Conservation (phyloP, 495 filamentous ascomycete genomes). For the Penicillium coprophilum region DNA sequence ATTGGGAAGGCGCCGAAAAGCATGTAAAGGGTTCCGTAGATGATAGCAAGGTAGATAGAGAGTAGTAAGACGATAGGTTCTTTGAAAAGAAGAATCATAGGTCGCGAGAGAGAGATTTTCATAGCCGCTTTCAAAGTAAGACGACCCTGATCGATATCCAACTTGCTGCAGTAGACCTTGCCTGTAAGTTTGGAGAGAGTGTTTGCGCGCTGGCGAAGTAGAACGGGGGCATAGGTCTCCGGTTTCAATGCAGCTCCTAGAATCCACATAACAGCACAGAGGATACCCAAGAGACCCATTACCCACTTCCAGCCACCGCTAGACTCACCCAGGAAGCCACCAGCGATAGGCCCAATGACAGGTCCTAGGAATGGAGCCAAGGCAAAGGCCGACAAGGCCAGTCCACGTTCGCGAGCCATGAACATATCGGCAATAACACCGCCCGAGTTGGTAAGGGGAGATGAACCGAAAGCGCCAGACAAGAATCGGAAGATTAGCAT, state of each 20-base stretch:
- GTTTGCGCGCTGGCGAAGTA: conserved; percentile 49
- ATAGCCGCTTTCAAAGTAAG: conserved; percentile 26
- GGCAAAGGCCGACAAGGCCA: conserved; percentile 59
- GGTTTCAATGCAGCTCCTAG: conserved; percentile 46
- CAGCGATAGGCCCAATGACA: conserved; percentile 52
- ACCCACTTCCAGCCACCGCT: conserved; percentile 61
- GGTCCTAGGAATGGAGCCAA: conserved; percentile 64
- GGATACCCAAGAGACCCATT: conserved; percentile 50
- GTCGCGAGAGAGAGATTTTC: conserved; percentile 37
- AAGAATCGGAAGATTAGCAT: conserved; percentile 70
- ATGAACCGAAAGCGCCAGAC: conserved; percentile 68
- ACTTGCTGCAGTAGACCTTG: conserved; percentile 46
- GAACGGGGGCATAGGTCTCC: conserved; percentile 55
- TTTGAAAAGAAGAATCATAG: conserved; percentile 37
- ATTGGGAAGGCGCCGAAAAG: conserved; percentile 76
- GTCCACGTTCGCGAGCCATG: conserved; percentile 53
- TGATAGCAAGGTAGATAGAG: conserved; percentile 65
- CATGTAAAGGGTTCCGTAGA: conserved; percentile 72
- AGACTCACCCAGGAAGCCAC: conserved; percentile 54
- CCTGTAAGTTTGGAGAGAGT: conserved; percentile 50
- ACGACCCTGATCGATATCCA: conserved; percentile 37
- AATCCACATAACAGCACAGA: conserved; percentile 50
- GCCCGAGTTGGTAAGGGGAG: conserved; percentile 64
- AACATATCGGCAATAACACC: conserved; percentile 73
- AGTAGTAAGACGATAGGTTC: conserved; percentile 59